Conservation (phyloP, 441 rosid genomes). For the Eruca vesicaria region DNA sequence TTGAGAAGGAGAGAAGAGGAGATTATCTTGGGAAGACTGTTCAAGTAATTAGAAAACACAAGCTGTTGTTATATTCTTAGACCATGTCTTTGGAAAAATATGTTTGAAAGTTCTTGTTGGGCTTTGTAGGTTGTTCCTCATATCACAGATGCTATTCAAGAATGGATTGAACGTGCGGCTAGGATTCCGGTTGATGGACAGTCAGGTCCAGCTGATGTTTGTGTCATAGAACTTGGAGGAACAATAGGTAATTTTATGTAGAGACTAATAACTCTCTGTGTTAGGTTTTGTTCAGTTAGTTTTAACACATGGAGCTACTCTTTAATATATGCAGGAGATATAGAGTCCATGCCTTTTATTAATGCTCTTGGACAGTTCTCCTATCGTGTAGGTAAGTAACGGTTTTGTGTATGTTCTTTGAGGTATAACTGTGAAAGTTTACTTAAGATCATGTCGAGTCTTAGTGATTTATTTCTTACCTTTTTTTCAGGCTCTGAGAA, state of each 20-base stretch:
- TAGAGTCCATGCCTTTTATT: constrained; percentile 96
- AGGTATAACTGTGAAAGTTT: not conserved
- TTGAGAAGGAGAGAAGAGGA: constrained; percentile 91
- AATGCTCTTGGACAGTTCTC: constrained; percentile 97
- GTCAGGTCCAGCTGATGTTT: constrained; percentile 85
- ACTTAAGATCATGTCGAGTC: not conserved
- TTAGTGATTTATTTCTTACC: not conserved
- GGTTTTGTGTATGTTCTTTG: not conserved
- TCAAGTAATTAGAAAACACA: constrained; percentile 51
- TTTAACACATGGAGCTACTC: constrained; percentile 5
- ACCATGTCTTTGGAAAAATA: not conserved
- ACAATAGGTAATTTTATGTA: constrained; percentile 59
- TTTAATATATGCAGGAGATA: constrained; percentile 67
- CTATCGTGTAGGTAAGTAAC: constrained; percentile 75
- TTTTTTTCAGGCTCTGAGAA: constrained; percentile 66
- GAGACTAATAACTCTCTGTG: not conserved
- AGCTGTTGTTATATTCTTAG: not conserved
- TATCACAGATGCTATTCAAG: constrained; percentile 93
- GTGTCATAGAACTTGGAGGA: constrained; percentile 98
- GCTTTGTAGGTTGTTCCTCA: constrained; percentile 85
- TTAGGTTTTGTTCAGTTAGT: constrained; percentile 16
- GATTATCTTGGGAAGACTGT: constrained; percentile 97
- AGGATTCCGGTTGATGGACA: constrained; percentile 77
- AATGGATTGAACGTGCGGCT: constrained; percentile 88
- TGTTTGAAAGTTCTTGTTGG: not conserved